Percentiles rank a stretch among this genome's conserved stretches.
phyloP scores from a whole-genome alignment of 805 yeast genomes.

The Vanderwaltozyma tropicalis region DNA sequence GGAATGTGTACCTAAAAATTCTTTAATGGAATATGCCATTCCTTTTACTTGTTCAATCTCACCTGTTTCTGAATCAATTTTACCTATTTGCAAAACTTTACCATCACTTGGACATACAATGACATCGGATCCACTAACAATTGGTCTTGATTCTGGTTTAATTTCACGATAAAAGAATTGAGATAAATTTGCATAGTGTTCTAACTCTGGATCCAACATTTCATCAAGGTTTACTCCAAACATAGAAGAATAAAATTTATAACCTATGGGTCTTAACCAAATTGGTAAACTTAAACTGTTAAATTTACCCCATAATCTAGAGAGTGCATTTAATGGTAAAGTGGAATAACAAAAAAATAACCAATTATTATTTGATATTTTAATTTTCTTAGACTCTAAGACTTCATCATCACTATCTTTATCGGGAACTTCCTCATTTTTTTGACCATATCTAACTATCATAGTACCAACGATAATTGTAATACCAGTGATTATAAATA shows the following conservation, averaged over 20 bases:
- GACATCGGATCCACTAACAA: conserved; percentile 45
- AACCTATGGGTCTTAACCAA: conserved; percentile 81
- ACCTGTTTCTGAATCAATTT: conserved; percentile 54
- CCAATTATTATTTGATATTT: conserved; percentile 50
- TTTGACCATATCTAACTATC: conserved; percentile 20
- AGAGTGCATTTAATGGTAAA: conserved; percentile 80
- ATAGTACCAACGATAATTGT: conserved; percentile 22
- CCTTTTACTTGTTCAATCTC: conserved; percentile 97
- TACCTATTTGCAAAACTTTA: conserved; percentile 73
- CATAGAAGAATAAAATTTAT: conserved; percentile 57
- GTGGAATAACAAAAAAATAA: conserved; percentile 80
- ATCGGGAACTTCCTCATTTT: conserved; percentile 16
- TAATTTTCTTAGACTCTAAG: conserved; percentile 25
- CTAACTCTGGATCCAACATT: conserved; percentile 72
- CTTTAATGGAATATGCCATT: conserved; percentile 81
- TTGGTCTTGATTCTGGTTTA: conserved; percentile 68
- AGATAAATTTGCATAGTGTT: conserved; percentile 65
- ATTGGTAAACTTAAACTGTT: conserved; percentile 76
- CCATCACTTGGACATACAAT: conserved; percentile 94
- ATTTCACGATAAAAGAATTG: conserved; percentile 86
- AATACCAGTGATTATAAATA: conserved; percentile 24
- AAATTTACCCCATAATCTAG: conserved; percentile 90
- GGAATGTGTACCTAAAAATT: conserved; percentile 58
- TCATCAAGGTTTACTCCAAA: conserved; percentile 89
- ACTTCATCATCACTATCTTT: conserved; percentile 17